phyloP scores from a whole-genome alignment of 2,329 filamentous ascomycete species.

The Dryadomyces quercivorus region DNA sequence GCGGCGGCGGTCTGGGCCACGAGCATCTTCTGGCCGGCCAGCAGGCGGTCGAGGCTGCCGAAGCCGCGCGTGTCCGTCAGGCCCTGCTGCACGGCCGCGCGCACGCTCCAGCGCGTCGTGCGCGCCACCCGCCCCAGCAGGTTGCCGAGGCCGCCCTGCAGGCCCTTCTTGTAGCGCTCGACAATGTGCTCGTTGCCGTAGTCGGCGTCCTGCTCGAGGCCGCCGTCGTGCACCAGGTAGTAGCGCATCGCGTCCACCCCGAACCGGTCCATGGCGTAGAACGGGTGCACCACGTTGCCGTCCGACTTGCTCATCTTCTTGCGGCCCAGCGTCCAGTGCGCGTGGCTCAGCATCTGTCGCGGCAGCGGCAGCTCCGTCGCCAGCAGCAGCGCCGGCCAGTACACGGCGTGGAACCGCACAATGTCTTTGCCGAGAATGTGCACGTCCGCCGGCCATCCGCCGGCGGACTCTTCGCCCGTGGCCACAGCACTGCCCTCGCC shows the following conservation, averaged over 20 bases:
- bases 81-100: slow-evolving; percentile 36
- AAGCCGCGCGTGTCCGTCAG: neutral
- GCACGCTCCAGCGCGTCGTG: slow-evolving; percentile 56
- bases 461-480: slow-evolving; percentile 15
- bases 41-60: too few species aligned
- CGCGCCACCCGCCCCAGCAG: slow-evolving; percentile 59
- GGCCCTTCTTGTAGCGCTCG: slow-evolving; percentile 63
- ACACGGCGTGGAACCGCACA: slow-evolving; percentile 87
- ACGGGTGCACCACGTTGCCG: slow-evolving; percentile 91
- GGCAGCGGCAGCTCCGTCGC: slow-evolving; percentile 71
- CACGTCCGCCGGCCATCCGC: slow-evolving; percentile 80
- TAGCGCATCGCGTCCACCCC: slow-evolving; percentile 80
- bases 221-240: slow-evolving; percentile 74
- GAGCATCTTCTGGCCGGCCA: neutral
- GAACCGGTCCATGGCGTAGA: slow-evolving; percentile 81
- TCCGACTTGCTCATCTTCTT: slow-evolving; percentile 95
- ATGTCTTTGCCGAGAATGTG: slow-evolving; percentile 97
- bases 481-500: neutral
- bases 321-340: slow-evolving; percentile 86
- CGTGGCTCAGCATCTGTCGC: slow-evolving; percentile 72
- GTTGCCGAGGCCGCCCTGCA: slow-evolving; percentile 73
- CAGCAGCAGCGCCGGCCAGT: slow-evolving; percentile 95
- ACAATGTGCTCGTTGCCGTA: slow-evolving; percentile 74
- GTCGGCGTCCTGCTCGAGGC: slow-evolving; percentile 63
- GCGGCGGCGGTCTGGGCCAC: slow-evolving; percentile 2